A percentile compares a stretch with the other conserved stretches of the same genome.
These are phyloP conservation scores for Curvularia spicifera DNA, from an alignment of 2,329 filamentous ascomycete genomes.

Conservation along the genomic window DNA sequence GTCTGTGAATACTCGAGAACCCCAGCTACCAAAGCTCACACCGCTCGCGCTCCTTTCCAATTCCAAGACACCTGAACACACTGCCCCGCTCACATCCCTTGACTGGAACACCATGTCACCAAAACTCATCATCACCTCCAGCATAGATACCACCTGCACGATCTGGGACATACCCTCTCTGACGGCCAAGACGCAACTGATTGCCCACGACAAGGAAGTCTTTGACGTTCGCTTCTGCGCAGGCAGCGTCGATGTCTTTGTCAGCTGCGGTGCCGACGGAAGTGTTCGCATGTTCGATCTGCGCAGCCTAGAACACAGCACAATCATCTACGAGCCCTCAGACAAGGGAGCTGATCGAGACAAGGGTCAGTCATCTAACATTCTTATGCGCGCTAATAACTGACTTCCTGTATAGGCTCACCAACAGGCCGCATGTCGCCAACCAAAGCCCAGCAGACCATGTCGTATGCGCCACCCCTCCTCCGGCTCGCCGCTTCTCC, in stretches of 20 bases:
- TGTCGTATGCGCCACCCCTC: slow-evolving; percentile 69
- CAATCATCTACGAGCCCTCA: slow-evolving; percentile 97
- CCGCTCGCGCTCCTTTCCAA: slow-evolving; percentile 93
- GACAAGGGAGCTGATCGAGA: slow-evolving; percentile 70
- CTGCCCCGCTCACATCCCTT: slow-evolving; percentile 90
- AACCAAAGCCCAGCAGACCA: slow-evolving; percentile 76
- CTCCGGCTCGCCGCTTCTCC: slow-evolving; percentile 87
- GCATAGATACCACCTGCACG: slow-evolving; percentile 98
- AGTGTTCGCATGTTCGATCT: slow-evolving; percentile 99
- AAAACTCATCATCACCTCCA: slow-evolving; percentile 96
- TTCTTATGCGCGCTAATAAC: slow-evolving; percentile 1
- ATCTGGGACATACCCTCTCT: slow-evolving; percentile 99
- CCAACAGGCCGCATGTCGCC: slow-evolving; percentile 67
- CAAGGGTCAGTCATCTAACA: slow-evolving; percentile 47
- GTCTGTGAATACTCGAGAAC: slow-evolving; percentile 65
- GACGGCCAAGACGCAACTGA: slow-evolving; percentile 96
- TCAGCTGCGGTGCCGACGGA: slow-evolving; percentile 95
- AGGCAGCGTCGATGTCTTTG: slow-evolving; percentile 97
- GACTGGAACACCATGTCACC: slow-evolving; percentile 99
- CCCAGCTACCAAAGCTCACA: slow-evolving; percentile 79
- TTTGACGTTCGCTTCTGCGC: slow-evolving; percentile 98
- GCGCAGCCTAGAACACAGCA: slow-evolving; percentile 94
- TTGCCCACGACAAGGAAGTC: slow-evolving; percentile 98
- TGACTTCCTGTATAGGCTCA: slow-evolving; percentile 44
- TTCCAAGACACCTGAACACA: slow-evolving; percentile 98